Percentiles rank a stretch among this genome's conserved stretches.
phyloP scores from a whole-genome alignment of 129 eudicot species.

The Chrysanthemum lavandulifolium region DNA sequence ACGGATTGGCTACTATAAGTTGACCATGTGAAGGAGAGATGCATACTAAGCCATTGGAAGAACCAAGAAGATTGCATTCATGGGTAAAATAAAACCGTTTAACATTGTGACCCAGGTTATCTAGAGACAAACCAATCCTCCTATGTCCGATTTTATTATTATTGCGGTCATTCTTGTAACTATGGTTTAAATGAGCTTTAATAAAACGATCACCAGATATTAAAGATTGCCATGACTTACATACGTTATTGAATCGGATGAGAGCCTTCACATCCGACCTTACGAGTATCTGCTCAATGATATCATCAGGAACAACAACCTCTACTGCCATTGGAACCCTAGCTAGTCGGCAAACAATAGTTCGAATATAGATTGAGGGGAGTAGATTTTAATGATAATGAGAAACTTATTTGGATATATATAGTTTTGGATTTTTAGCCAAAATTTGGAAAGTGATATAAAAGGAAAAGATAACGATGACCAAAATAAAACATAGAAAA shows the following conservation, averaged over 20 bases:
- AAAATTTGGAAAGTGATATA: no score
- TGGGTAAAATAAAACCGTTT: no score
- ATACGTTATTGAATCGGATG: not conserved
- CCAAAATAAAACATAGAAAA: no score
- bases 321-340: no score
- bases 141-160: not conserved
- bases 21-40: not conserved
- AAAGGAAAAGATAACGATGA: no score
- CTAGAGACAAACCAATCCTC: no score
- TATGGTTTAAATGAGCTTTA: not conserved
- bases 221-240: not conserved
- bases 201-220: not conserved
- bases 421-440: no score
- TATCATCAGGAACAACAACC: not conserved
- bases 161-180: not conserved
- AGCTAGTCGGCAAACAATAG: no score
- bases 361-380: no score
- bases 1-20: slow-evolving; percentile 1
- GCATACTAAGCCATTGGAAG: slow-evolving; percentile 7
- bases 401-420: no score
- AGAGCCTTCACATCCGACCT: not conserved
- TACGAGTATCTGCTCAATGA: not conserved
- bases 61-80: not conserved
- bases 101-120: no score
- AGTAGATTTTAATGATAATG: no score